A percentile compares a stretch with the other conserved stretches of the same genome.
Conservation (phyloP, 106 monocot genomes). For the Agapanthus africanus region DNA sequence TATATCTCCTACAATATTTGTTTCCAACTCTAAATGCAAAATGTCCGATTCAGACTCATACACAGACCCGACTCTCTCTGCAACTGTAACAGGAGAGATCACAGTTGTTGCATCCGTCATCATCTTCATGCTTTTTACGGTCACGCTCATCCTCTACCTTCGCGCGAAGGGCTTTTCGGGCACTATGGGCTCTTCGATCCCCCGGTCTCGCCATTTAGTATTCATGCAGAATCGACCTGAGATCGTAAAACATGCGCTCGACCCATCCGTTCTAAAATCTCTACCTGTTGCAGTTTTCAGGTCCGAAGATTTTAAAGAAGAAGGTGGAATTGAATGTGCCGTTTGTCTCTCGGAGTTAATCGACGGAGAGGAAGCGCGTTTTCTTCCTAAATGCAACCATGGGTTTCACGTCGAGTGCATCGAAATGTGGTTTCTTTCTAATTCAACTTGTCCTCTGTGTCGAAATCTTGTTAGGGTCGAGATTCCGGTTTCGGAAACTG, state of each 20-base stretch:
- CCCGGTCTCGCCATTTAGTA: not conserved
- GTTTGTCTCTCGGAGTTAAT: slow-evolving; percentile 9
- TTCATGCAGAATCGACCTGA: not conserved
- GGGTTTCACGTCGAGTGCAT: slow-evolving; percentile 63
- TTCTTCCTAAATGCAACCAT: slow-evolving; percentile 59
- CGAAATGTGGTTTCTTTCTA: slow-evolving; percentile 42
- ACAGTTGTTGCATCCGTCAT: not conserved
- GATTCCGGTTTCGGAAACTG: not conserved
- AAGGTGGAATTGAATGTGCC: slow-evolving; percentile 11
- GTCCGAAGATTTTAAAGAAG: not conserved
- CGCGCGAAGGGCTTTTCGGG: slow-evolving; percentile 6
- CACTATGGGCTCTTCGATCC: not conserved
- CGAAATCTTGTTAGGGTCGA: slow-evolving; percentile 5
- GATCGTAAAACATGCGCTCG: not conserved
- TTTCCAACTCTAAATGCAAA: not conserved
- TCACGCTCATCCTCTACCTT: not conserved
- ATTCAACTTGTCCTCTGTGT: slow-evolving; percentile 50
- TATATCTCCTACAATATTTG: not conserved
- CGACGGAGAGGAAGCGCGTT: slow-evolving; percentile 17
- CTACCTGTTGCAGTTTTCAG: slow-evolving; percentile 3
- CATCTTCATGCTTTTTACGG: not conserved
- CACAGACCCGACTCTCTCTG: not conserved
- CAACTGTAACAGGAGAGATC: not conserved
- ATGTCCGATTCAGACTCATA: slow-evolving; percentile 1
- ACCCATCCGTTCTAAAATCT: not conserved